These are phyloP conservation scores for Blastobotrys indianensis DNA, from an alignment of 1,139 yeast species.

Conservation along the genomic window DNA sequence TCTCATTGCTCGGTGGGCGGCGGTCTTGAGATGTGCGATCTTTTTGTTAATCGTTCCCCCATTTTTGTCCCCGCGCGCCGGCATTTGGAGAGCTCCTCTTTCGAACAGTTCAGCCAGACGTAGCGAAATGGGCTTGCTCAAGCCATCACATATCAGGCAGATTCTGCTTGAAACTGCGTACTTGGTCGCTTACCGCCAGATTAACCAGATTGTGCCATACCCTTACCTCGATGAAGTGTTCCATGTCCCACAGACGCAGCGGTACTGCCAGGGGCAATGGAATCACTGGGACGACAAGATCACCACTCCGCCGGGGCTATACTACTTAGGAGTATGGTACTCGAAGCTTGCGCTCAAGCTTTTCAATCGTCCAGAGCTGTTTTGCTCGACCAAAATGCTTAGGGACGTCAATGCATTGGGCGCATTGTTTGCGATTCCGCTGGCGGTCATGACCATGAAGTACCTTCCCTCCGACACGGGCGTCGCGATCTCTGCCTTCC, in stretches of 20 bases:
- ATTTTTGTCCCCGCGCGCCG: too few relatives aligned
- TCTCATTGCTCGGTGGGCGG: neutral
- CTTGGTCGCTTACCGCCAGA: slow-evolving; percentile 15
- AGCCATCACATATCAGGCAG: neutral
- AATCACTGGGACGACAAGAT: slow-evolving; percentile 77
- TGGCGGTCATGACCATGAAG: slow-evolving; percentile 20
- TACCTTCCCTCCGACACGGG: slow-evolving; percentile 8
- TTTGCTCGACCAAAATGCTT: slow-evolving; percentile 23
- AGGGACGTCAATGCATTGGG: slow-evolving; percentile 34
- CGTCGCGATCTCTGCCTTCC: slow-evolving; percentile 45
- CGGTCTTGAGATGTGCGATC: too few relatives aligned
- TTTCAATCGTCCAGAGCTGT: slow-evolving; percentile 7
- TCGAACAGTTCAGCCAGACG: too few relatives aligned
- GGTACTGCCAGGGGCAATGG: slow-evolving; percentile 58
- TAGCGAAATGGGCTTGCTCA: too few relatives aligned
- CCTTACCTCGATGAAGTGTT: slow-evolving; percentile 66
- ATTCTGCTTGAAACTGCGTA: slow-evolving; percentile 1
- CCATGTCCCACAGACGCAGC: slow-evolving; percentile 73
- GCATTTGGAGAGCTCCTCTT: too few relatives aligned
- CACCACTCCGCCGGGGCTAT: slow-evolving; percentile 96
- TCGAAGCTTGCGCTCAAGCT: slow-evolving; percentile 31
- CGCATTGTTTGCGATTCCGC: slow-evolving; percentile 51
- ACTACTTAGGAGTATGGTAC: slow-evolving; percentile 53
- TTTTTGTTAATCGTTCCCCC: too few relatives aligned
- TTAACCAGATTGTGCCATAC: slow-evolving; percentile 22